Evolutionary conservation across 305 asterid species (phyloP).

Genomic region (Withania somnifera): DNA sequence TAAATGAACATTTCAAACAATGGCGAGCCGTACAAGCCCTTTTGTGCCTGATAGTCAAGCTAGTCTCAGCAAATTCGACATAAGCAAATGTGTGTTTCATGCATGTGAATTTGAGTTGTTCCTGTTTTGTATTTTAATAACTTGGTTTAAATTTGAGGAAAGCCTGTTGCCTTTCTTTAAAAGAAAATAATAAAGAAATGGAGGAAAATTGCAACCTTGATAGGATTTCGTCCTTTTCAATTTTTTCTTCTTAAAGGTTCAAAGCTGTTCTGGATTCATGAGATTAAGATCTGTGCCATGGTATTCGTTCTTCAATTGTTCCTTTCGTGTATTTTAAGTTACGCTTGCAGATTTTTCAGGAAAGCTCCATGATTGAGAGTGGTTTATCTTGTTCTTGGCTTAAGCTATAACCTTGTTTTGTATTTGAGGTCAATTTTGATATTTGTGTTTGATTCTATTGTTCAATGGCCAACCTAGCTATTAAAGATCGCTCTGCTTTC

Average conservation of each 20-base stretch:
- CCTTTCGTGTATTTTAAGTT: background rate
- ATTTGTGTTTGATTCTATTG: background rate
- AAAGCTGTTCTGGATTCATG: background rate
- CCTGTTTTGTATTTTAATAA: background rate
- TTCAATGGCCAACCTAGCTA: constrained; percentile 3
- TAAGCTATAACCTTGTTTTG: background rate
- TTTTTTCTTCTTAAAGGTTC: background rate
- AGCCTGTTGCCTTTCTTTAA: no score
- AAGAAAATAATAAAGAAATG: no score
- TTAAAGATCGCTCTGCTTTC: constrained; percentile 1
- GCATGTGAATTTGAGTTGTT: background rate
- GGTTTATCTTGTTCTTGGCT: background rate
- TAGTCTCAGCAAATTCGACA: background rate
- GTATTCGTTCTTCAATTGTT: background rate
- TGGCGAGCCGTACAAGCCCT: background rate
- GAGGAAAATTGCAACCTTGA: background rate
- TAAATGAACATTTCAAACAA: background rate
- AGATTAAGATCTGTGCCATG: background rate
- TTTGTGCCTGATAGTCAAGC: background rate
- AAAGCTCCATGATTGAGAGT: background rate
- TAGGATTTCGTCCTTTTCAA: background rate
- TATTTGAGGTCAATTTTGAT: background rate
- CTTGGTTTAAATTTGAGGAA: background rate
- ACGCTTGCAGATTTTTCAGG: background rate
- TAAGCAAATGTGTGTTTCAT: background rate